phyloP scores from a whole-genome alignment of 345 rosid genomes.

The Hibiscus mutabilis region DNA sequence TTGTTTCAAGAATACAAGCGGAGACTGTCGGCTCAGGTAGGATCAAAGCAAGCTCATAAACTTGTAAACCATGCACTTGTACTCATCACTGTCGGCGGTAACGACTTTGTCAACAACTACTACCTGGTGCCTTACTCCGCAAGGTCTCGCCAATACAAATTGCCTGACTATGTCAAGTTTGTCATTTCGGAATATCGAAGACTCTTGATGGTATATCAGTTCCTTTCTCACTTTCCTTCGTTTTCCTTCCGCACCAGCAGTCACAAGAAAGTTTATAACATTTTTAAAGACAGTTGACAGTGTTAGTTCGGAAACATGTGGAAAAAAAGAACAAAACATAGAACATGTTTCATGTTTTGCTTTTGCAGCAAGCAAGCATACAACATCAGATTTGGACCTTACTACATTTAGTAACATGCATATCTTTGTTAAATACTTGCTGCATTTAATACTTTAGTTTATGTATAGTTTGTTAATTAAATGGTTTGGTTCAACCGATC shows the following conservation, averaged over 20 bases:
- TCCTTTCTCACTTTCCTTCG: background rate
- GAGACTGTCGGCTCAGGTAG: conserved; percentile 40
- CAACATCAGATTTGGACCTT: background rate
- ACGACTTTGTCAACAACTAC: conserved; percentile 62
- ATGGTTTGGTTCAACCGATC: background rate
- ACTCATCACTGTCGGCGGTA: conserved; percentile 52
- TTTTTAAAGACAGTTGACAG: background rate
- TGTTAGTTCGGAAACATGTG: background rate
- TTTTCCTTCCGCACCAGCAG: background rate
- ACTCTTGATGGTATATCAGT: conserved; percentile 25
- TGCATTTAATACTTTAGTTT: too few relatives aligned
- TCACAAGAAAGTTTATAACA: background rate
- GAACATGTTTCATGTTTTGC: background rate
- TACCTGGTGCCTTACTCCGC: conserved; percentile 42
- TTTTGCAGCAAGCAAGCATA: background rate
- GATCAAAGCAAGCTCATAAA: conserved; percentile 28
- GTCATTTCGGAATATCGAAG: conserved; percentile 43
- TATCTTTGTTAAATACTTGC: too few relatives aligned
- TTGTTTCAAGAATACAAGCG: conserved; percentile 52
- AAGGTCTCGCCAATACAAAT: conserved; percentile 38
- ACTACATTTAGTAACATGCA: too few relatives aligned
- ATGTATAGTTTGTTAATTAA: too few relatives aligned
- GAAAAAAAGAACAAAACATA: background rate
- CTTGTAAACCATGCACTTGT: conserved; percentile 48
- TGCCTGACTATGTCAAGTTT: conserved; percentile 36